Base-by-base conservation (phyloP, 768 basidiomycete genomes). In the Botryobasidium botryosum region DNA sequence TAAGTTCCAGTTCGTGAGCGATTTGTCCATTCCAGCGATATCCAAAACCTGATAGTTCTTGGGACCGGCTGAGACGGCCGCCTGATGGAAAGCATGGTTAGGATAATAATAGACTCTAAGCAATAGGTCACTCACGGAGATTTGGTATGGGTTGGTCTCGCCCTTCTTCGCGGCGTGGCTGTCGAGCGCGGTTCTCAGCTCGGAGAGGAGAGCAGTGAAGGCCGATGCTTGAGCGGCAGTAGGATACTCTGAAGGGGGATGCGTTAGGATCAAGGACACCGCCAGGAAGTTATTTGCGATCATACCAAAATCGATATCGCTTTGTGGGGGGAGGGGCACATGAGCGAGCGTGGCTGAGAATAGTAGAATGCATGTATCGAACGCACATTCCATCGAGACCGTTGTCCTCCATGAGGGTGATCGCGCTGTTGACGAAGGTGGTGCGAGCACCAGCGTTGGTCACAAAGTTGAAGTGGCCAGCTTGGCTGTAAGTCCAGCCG, bases 361-460 rank as follows among this genome's bases (percentile, higher is more conserved):
- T 23, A 39, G n/a, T n/a, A n/a, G n/a, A n/a, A n/a, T n/a, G n/a
- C n/a, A n/a, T n/a, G 6, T 20, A 35, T 28, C 43, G 17, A 4
- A 50, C 43, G 26, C 35, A 37, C 42, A 52, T 41, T 7, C 64
- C 64, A 41, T 65, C 64, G 7, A 65, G 45, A 1, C 64, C 64
- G 18, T 62, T 53, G 52, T 65, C 62, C 43, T 65, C 61, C 3
- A 65, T 55, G 2, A 63, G 51, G 43, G 55, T 54, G 43, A 64
- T 58, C 10, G 61, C 53, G 21, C 35, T 40, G 23, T 35, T 17
- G 10, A 52, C 42, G 37, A 52, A 52, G 8, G 31, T 43, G 24
- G 50, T 35, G 17, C 50, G 49, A 5, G 44, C 15, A 24, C 25
- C 23, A 2, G 52, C 18, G 17, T 44, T 33, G 31, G 28, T 21